phyloP scores from a whole-genome alignment of 73 alveolate genomes.

The Symbiodinium natans region DNA sequence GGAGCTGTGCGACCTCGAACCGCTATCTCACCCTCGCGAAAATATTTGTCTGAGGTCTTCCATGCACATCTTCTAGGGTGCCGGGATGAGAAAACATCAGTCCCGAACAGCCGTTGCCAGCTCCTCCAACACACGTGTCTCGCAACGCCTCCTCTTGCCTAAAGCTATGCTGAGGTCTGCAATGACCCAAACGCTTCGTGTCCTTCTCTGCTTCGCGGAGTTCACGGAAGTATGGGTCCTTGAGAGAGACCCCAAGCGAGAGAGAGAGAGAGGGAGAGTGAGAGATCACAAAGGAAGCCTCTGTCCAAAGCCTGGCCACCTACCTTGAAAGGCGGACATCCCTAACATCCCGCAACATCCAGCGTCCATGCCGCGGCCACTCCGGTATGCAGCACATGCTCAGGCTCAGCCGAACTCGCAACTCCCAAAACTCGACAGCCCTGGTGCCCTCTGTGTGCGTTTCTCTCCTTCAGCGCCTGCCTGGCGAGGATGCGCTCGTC shows the following conservation, averaged over 20 bases:
- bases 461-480: constrained; percentile 95
- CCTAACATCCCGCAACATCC: neutral
- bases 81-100: neutral
- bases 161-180: too few species aligned
- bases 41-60: neutral
- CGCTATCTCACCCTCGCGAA: too few species aligned
- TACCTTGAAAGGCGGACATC: neutral
- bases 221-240: constrained; percentile 96
- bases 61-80: neutral
- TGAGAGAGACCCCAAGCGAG: neutral
- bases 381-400: too few species aligned
- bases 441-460: neutral
- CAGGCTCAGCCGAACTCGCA: too few species aligned
- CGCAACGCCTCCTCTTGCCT: neutral
- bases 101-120: constrained; percentile 28
- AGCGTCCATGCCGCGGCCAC: too few species aligned
- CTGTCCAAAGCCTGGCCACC: neutral
- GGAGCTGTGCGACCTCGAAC: constrained; percentile 52
- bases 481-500: constrained; percentile 96
- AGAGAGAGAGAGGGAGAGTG: neutral
- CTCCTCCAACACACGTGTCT: neutral
- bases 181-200: neutral
- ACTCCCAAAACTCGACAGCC: neutral
- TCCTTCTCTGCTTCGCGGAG: constrained; percentile 94
- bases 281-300: neutral